phyloP scores from a whole-genome alignment of 768 basidiomycete genomes.

The Russula compacta region DNA sequence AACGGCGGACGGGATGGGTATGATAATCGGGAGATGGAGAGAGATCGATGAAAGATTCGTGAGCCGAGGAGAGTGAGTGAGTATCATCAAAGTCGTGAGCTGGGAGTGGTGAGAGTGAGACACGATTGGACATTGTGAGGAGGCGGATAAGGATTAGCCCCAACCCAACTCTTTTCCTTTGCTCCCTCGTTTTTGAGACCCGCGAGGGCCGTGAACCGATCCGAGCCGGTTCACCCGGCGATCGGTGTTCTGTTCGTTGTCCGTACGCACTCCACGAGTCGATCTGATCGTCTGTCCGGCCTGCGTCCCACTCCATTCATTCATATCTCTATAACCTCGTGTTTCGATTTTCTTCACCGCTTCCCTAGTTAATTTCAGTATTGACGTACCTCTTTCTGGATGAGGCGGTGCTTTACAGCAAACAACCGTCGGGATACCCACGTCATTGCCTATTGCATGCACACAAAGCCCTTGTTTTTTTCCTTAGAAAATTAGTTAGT shows the following conservation, averaged over 20 bases:
- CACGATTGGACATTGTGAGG: neutral
- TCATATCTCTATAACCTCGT: neutral
- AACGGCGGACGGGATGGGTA: constrained; percentile 5
- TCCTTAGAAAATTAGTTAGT: too few relatives aligned
- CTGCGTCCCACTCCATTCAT: neutral
- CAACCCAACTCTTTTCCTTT: too few relatives aligned
- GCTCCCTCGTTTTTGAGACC: too few relatives aligned
- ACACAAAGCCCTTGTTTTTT: too few relatives aligned
- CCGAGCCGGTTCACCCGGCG: neutral
- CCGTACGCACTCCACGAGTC: too few relatives aligned
- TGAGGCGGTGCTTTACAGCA: neutral
- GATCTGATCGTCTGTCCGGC: neutral
- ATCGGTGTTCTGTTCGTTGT: neutral
- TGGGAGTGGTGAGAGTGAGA: neutral
- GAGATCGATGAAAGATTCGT: constrained; percentile 42
- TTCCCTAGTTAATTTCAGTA: neutral
- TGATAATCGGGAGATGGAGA: constrained; percentile 25
- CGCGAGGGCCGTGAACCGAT: neutral
- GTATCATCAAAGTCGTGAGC: constrained; percentile 1
- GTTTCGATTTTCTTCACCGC: neutral
- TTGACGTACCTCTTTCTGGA: neutral
- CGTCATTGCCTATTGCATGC: neutral
- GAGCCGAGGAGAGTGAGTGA: constrained; percentile 7
- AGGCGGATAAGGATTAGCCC: too few relatives aligned
- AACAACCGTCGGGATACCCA: too few relatives aligned